Conservation (phyloP, 2,329 filamentous ascomycete species). For the Cercospora nicotianae region DNA sequence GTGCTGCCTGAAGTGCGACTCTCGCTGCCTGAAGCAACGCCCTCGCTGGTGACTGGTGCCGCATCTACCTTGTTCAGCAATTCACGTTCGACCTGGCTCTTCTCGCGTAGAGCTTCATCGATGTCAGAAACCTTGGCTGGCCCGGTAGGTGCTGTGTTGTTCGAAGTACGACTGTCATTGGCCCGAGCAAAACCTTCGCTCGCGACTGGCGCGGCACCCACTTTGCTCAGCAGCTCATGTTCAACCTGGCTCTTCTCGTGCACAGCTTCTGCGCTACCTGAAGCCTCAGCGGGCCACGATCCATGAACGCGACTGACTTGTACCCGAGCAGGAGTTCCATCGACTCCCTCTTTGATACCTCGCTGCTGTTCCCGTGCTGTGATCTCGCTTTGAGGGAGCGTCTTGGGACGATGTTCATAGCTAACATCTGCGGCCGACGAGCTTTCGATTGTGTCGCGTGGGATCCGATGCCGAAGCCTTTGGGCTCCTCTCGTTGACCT, state of each 20-base stretch:
- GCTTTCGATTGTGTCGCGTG: not conserved
- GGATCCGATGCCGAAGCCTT: not conserved
- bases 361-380: not conserved
- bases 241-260: constrained; percentile 4
- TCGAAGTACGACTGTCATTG: not conserved
- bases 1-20: not conserved
- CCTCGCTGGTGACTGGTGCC: not conserved
- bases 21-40: not conserved
- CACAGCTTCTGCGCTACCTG: not conserved
- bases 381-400: not conserved
- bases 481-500: not conserved
- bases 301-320: not conserved
- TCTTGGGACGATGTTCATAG: constrained; percentile 8
- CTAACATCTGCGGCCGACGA: not conserved
- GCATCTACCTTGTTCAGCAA: not conserved
- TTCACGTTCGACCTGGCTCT: not conserved
- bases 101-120: not conserved
- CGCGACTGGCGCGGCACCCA: not conserved
- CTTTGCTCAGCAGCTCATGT: constrained; percentile 1
- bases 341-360: not conserved
- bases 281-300: not conserved
- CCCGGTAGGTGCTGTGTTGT: not conserved
- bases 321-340: not conserved
- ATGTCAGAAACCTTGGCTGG: not conserved
- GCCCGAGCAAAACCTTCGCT: not conserved